These are phyloP conservation scores for Noccaea caerulescens DNA, from an alignment of 345 rosid species.

Conservation along the genomic window DNA sequence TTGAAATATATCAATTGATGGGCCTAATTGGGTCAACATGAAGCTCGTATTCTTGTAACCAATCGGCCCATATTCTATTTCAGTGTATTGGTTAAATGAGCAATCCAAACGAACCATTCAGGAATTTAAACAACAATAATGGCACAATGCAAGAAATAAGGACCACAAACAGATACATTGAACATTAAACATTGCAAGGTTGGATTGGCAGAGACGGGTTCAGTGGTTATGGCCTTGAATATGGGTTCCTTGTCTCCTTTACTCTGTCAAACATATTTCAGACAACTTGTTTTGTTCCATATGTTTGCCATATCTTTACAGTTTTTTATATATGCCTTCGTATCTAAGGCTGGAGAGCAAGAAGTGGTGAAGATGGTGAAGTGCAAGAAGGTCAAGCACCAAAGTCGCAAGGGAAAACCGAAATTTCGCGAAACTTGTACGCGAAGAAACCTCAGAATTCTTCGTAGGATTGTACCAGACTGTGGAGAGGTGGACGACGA, in stretches of 20 bases:
- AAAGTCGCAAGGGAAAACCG: conserved; percentile 33
- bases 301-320: conserved; percentile 38
- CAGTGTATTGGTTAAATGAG: background rate
- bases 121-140: conserved; percentile 19
- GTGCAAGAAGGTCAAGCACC: conserved; percentile 33
- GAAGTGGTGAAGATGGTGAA: conserved; percentile 28
- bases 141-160: conserved; percentile 23
- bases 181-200: conserved; percentile 33
- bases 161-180: conserved; percentile 45
- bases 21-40: conserved; percentile 2
- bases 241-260: conserved; percentile 41
- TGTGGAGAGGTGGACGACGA: conserved; percentile 50
- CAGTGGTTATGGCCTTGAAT: conserved; percentile 40
- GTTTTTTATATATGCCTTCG: conserved; percentile 12
- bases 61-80: conserved; percentile 18
- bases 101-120: conserved; percentile 15
- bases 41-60: conserved; percentile 6
- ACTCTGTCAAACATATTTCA: conserved; percentile 22
- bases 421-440: conserved; percentile 37
- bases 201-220: conserved; percentile 39
- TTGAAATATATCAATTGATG: background rate
- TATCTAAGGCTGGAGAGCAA: background rate
- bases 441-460: conserved; percentile 46
- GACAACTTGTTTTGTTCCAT: conserved; percentile 44
- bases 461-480: conserved; percentile 53